Evolutionary conservation across 2,329 filamentous ascomycete species (phyloP), one percentile per base, ranked within the genome.

Genomic region (Coniochaeta sp.): DNA sequence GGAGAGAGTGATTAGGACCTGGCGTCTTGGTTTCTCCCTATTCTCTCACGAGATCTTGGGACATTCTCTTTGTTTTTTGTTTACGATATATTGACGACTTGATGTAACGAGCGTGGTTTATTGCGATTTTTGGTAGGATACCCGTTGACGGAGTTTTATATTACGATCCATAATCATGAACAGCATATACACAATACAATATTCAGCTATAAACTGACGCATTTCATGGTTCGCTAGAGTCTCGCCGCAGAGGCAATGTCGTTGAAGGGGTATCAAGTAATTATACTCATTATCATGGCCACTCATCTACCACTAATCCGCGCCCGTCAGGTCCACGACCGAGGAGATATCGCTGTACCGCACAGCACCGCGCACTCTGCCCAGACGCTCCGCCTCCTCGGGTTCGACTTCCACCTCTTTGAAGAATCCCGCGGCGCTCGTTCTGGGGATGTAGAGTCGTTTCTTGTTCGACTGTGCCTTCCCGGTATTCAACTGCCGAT

Each of bases 341-440:
- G 34, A 52, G 7, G 44, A 40, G 36, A 57, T n/a, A 19, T 58
- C 56, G 33, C 56, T 58, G 24, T 26, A n/a, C 36, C 34, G 17
- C 19, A 58, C 14, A 17, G 56, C 22, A 31, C 24, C 24, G 19
- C 34, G 19, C 36, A 24, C 12, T 44, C 56, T 57, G 2, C 34
- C 16, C 22, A 58, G 19, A 22, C 62, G 64, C n/a, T 67, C 65
- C 4, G 65, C 65, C 50, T 67, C 59, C 2, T 68, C 65, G 22
- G 59, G 62, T 11, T 64, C 60, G 57, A 69, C 67, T 44, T 67
- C 62, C 19, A 69, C 43, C 52, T 71, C 67, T 9, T 58, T 62
- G 50, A 71, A 68, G 62, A 63, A 72, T 3, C 70, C 70, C n/a
- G 62, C 38, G 6, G 64, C 66, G 47, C 67, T 69, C 3, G 61